A percentile compares a stretch with the other conserved stretches of the same genome.
Evolutionary conservation across 2,329 filamentous ascomycete genomes (phyloP).

Genomic region (Colletotrichum noveboracense): DNA sequence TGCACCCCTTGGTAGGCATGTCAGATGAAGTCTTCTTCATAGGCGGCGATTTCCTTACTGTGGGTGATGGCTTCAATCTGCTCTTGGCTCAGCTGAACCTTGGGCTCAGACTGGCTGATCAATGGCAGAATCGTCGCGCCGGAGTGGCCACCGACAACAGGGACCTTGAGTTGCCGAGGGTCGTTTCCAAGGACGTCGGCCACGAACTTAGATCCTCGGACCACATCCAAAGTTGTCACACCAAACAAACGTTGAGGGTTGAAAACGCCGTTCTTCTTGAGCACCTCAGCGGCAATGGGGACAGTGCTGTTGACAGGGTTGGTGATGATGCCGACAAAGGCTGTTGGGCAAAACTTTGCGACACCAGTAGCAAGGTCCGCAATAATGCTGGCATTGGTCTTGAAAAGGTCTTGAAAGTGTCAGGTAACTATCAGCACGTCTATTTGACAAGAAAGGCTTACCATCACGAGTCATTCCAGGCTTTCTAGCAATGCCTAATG

Average conservation of each 20-base stretch:
- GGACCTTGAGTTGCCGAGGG: slow-evolving; percentile 73
- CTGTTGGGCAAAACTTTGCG: slow-evolving; percentile 72
- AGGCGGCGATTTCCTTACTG: slow-evolving; percentile 30
- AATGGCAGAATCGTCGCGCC: slow-evolving; percentile 80
- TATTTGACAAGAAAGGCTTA: not conserved
- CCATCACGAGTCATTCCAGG: slow-evolving; percentile 80
- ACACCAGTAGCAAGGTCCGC: slow-evolving; percentile 77
- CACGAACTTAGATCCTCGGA: slow-evolving; percentile 77
- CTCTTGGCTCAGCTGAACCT: slow-evolving; percentile 61
- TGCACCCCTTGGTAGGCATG: slow-evolving; percentile 58
- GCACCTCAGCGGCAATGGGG: slow-evolving; percentile 78
- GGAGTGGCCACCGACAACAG: slow-evolving; percentile 78
- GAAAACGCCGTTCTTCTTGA: slow-evolving; percentile 77
- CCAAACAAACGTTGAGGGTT: slow-evolving; percentile 82
- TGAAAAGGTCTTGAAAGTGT: slow-evolving; percentile 54
- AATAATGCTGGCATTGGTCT: slow-evolving; percentile 83
- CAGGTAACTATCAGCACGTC: not conserved
- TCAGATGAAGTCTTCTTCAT: not conserved
- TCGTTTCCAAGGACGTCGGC: slow-evolving; percentile 60
- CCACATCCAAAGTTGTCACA: slow-evolving; percentile 81
- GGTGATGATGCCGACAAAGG: slow-evolving; percentile 78
- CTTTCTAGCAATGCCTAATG: slow-evolving; percentile 72
- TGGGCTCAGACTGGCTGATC: slow-evolving; percentile 73
- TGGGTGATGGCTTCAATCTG: slow-evolving; percentile 61
- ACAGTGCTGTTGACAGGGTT: slow-evolving; percentile 85